phyloP scores from a whole-genome alignment of 257 asterid species.

The Gynochthodes officinalis region DNA sequence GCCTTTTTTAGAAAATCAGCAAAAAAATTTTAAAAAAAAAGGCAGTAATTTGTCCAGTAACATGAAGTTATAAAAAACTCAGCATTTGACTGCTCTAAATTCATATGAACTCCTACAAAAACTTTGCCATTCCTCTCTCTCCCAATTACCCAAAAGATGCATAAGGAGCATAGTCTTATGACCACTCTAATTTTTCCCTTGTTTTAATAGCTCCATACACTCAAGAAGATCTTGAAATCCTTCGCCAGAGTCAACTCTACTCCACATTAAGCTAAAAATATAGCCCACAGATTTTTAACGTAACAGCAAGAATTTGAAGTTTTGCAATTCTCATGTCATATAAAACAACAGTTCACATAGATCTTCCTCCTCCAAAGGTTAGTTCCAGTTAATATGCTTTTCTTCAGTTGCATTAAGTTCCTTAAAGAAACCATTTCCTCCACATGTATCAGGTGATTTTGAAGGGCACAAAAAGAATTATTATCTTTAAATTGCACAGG shows the following conservation, averaged over 20 bases:
- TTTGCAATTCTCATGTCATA: not conserved
- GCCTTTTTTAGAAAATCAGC: not conserved
- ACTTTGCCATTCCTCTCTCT: not conserved
- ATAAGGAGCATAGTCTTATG: not conserved
- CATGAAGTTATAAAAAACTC: not conserved
- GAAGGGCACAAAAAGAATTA: not conserved
- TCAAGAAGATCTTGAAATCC: not conserved
- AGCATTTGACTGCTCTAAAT: not conserved
- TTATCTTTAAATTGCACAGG: not conserved
- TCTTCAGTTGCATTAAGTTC: not conserved
- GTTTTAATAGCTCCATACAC: not conserved
- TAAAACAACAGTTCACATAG: not conserved
- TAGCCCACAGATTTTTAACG: not conserved
- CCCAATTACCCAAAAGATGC: not conserved
- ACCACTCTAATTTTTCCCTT: not conserved
- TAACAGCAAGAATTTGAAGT: not conserved
- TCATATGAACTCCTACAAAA: not conserved
- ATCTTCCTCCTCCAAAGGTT: not conserved
- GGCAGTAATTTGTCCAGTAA: not conserved
- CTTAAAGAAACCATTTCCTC: not conserved
- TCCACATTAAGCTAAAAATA: not conserved
- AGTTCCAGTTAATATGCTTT: not conserved
- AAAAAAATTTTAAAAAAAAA: too few species aligned
- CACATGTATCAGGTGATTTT: not conserved
- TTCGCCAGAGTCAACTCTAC: not conserved